Evolutionary conservation across 1,284 basidiomycete species (phyloP).

Genomic region (Ganoderma lucidum): DNA sequence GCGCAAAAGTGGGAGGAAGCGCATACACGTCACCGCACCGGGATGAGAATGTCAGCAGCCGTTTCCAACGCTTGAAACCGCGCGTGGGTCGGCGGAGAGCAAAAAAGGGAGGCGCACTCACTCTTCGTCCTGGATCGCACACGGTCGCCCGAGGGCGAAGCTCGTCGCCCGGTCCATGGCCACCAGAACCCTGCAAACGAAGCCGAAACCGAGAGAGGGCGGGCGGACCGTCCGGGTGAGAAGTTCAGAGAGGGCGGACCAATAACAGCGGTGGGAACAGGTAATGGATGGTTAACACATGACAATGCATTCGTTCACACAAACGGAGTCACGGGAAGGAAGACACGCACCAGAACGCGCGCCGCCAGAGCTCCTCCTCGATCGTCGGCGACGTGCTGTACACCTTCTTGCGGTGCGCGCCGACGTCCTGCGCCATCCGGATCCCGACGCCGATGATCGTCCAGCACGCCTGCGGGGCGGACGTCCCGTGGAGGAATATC

Average conservation of each 20-base stretch:
- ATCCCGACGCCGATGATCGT: slow-evolving; percentile 61
- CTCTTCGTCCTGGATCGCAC: slow-evolving; percentile 89
- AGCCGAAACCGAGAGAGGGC: no score
- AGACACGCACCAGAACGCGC: slow-evolving; percentile 73
- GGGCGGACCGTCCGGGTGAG: no score
- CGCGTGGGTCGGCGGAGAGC: no score
- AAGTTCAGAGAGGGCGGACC: no score
- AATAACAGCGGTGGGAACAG: not conserved
- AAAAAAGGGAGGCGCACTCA: slow-evolving; percentile 45
- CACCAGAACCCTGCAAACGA: slow-evolving; percentile 61
- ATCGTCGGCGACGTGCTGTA: slow-evolving; percentile 40
- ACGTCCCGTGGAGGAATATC: slow-evolving; percentile 52
- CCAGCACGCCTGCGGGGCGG: slow-evolving; percentile 62
- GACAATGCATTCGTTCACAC: not conserved
- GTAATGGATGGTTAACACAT: not conserved
- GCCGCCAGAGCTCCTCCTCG: slow-evolving; percentile 64
- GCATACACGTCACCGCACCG: not conserved
- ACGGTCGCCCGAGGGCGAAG: slow-evolving; percentile 79
- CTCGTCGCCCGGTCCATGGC: slow-evolving; percentile 71
- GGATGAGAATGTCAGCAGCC: not conserved
- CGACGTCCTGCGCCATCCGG: slow-evolving; percentile 55
- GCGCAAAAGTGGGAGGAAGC: not conserved
- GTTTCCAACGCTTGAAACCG: no score
- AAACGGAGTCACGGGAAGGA: no score
- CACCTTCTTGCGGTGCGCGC: slow-evolving; percentile 49